Percentiles rank a stretch among this genome's conserved stretches.
Evolutionary conservation across 148 eudicot species (phyloP).

Genomic region (Fagopyrum esculentum): DNA sequence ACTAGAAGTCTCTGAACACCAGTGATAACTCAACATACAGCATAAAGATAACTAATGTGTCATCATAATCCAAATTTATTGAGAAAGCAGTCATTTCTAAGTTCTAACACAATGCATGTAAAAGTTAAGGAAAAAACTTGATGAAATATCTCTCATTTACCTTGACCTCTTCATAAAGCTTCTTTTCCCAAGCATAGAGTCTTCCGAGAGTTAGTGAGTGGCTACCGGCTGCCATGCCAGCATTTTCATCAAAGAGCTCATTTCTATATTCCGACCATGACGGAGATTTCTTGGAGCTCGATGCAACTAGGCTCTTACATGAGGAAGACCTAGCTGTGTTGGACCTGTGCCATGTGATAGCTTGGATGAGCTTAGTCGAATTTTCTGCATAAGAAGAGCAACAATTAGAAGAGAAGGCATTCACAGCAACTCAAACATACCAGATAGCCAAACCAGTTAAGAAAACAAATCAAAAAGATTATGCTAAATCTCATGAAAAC

Average conservation of each 20-base stretch:
- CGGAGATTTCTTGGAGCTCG: slow-evolving; percentile 71
- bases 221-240: slow-evolving; percentile 94
- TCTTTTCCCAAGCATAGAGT: slow-evolving; percentile 98
- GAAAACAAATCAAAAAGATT: neutral
- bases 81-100: no score
- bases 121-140: no score
- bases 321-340: slow-evolving; percentile 64
- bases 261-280: slow-evolving; percentile 79
- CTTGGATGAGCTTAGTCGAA: slow-evolving; percentile 82
- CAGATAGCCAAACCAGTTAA: neutral
- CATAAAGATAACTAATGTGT: no score
- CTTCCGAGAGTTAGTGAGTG: slow-evolving; percentile 86
- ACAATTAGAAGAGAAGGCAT: neutral
- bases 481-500: no score
- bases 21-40: no score
- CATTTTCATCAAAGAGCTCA: slow-evolving; percentile 81
- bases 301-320: slow-evolving; percentile 82
- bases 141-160: slow-evolving; percentile 25
- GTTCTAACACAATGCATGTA: no score
- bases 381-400: slow-evolving; percentile 50
- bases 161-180: slow-evolving; percentile 93
- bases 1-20: no score
- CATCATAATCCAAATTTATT: no score
- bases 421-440: neutral
- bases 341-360: slow-evolving; percentile 64